Percentiles rank a stretch among this genome's conserved stretches.
Evolutionary conservation across 257 asterid species (phyloP).

Genomic region (Gynochthodes officinalis): DNA sequence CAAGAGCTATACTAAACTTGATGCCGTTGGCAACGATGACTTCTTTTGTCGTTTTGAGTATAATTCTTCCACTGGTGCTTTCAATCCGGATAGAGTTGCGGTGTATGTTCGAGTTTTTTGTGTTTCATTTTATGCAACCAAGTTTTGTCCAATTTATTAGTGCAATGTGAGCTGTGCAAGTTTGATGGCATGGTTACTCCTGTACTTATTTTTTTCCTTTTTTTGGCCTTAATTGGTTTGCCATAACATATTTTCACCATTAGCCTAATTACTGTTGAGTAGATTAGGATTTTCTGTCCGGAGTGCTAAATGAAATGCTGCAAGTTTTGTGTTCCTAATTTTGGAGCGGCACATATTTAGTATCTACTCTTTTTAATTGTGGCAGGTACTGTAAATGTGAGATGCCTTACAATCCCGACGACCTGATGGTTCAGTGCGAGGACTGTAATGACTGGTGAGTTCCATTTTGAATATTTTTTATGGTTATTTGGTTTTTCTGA

Average conservation of each 20-base stretch:
- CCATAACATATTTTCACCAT: not conserved
- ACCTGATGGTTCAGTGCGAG: slow-evolving; percentile 94
- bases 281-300: not conserved
- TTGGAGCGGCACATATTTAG: not conserved
- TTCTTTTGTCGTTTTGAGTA: slow-evolving; percentile 93
- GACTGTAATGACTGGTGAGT: slow-evolving; percentile 93
- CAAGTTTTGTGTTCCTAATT: not conserved
- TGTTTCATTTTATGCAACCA: not conserved
- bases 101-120: slow-evolving; percentile 52
- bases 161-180: not conserved
- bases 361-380: not conserved
- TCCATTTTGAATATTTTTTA: slow-evolving; percentile 12
- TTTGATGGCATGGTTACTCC: not conserved
- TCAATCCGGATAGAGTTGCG: slow-evolving; percentile 89
- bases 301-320: not conserved
- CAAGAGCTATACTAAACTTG: slow-evolving; percentile 84
- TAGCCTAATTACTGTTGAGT: not conserved
- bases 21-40: slow-evolving; percentile 88
- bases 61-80: slow-evolving; percentile 82
- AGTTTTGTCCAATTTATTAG: slow-evolving; percentile 5
- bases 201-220: not conserved
- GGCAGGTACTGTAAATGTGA: slow-evolving; percentile 93
- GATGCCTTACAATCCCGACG: slow-evolving; percentile 98
- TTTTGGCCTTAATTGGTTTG: not conserved
- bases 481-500: slow-evolving; percentile 6